A percentile compares a stretch with the other conserved stretches of the same genome.
These are phyloP conservation scores for Limonium bicolor DNA, from an alignment of 148 eudicot genomes.

Conservation along the genomic window DNA sequence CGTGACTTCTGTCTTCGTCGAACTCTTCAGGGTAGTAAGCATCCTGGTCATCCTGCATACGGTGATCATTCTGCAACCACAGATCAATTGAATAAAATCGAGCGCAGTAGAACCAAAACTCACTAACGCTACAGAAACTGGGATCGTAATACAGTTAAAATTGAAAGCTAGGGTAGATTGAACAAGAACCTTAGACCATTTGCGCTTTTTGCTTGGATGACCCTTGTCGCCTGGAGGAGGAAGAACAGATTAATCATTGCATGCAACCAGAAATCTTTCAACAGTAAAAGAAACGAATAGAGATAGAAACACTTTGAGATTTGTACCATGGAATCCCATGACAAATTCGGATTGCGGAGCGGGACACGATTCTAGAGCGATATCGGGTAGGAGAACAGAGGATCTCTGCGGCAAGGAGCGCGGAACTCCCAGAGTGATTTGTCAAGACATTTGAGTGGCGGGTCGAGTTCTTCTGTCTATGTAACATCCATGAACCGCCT, in stretches of 20 bases:
- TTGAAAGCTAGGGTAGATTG: background rate
- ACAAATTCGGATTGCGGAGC: too few relatives aligned
- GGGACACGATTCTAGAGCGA: too few relatives aligned
- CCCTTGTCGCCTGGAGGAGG: conserved; percentile 20
- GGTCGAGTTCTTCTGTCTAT: too few relatives aligned
- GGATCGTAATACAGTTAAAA: background rate
- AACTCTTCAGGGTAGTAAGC: conserved; percentile 36
- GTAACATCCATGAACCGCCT: too few relatives aligned
- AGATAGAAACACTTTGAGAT: background rate
- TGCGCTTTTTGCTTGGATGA: conserved; percentile 20
- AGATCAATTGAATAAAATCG: background rate
- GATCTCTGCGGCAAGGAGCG: too few relatives aligned
- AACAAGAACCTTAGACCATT: conserved; percentile 24
- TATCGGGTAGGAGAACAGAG: too few relatives aligned
- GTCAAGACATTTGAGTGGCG: too few relatives aligned
- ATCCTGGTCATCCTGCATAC: conserved; percentile 25
- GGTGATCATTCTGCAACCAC: conserved; percentile 29
- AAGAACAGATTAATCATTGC: background rate
- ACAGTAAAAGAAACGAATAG: background rate
- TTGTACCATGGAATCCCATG: conserved; percentile 16
- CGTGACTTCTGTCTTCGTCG: conserved; percentile 31
- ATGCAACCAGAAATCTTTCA: background rate
- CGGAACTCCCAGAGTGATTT: too few relatives aligned
- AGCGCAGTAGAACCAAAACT: background rate
- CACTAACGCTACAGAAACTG: background rate